A percentile compares a stretch with the other conserved stretches of the same genome.
Evolutionary conservation across 2,329 filamentous ascomycete genomes (phyloP).

Genomic region (Fusarium continuum): DNA sequence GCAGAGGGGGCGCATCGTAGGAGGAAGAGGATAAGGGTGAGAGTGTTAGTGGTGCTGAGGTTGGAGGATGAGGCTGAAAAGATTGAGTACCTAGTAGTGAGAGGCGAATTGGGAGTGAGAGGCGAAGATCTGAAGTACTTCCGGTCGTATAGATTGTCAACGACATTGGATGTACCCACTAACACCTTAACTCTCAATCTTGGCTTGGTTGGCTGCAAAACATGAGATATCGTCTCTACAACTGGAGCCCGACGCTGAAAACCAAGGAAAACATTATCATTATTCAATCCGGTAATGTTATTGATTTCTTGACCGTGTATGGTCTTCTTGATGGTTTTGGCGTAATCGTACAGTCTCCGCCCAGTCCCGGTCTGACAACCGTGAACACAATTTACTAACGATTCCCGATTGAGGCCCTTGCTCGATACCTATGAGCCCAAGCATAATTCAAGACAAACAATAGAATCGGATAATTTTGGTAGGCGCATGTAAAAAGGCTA

Average conservation of each 20-base stretch:
- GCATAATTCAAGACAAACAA: background rate
- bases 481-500: background rate
- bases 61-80: conserved; percentile 18
- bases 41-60: background rate
- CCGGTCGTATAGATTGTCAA: background rate
- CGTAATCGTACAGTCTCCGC: background rate
- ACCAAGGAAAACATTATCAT: background rate
- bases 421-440: background rate
- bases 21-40: background rate
- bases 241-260: background rate
- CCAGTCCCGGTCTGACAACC: background rate
- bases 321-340: background rate
- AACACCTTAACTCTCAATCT: background rate
- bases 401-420: background rate
- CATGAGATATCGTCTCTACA: background rate
- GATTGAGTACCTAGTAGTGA: conserved; percentile 14
- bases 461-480: background rate
- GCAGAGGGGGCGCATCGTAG: conserved; percentile 27
- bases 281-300: no score
- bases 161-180: background rate
- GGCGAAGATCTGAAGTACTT: conserved; percentile 23
- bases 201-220: background rate
- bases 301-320: background rate
- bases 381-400: background rate
- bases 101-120: conserved; percentile 18